A percentile compares a stretch with the other conserved stretches of the same genome.
Conservation (phyloP, 2,329 filamentous ascomycete genomes). For the Trichoderma afroharzianum region DNA sequence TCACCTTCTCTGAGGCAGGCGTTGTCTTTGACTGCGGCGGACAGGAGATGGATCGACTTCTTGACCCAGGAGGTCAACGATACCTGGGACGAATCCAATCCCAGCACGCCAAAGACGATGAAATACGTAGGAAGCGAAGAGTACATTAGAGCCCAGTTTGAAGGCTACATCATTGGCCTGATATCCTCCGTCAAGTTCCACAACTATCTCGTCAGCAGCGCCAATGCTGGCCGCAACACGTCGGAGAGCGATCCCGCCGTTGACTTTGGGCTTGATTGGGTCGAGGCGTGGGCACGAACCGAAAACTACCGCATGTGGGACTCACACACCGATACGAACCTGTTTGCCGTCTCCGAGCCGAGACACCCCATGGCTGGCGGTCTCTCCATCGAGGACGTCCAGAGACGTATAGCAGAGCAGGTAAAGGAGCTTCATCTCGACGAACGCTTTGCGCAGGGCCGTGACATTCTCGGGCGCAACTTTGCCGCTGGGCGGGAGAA, state of each 20-base stretch:
- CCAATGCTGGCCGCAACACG: constrained; percentile 59
- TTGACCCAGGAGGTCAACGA: constrained; percentile 90
- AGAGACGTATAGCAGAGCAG: constrained; percentile 83
- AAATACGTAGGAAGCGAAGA: constrained; percentile 95
- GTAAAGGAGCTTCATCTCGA: constrained; percentile 92
- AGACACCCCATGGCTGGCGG: constrained; percentile 91
- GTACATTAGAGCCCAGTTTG: constrained; percentile 94
- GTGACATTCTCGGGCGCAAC: constrained; percentile 83
- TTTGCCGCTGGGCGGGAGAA: constrained; percentile 85
- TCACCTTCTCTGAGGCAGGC: constrained; percentile 74
- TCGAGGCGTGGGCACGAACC: constrained; percentile 82
- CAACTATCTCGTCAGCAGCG: constrained; percentile 61
- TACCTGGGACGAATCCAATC: constrained; percentile 93
- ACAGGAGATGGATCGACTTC: constrained; percentile 94
- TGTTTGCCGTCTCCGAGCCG: constrained; percentile 93
- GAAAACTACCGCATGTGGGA: constrained; percentile 92
- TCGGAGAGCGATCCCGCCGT: constrained; percentile 78
- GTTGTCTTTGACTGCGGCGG: constrained; percentile 75
- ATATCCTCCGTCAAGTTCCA: constrained; percentile 89
- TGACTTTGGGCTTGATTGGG: constrained; percentile 81
- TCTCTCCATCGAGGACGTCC: constrained; percentile 89
- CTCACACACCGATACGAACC: constrained; percentile 71
- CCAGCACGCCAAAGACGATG: constrained; percentile 85
- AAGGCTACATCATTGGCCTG: constrained; percentile 89
- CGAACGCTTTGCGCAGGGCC: constrained; percentile 78